phyloP scores from a whole-genome alignment of 495 filamentous ascomycete species.

The Penicillium crystallinum region DNA sequence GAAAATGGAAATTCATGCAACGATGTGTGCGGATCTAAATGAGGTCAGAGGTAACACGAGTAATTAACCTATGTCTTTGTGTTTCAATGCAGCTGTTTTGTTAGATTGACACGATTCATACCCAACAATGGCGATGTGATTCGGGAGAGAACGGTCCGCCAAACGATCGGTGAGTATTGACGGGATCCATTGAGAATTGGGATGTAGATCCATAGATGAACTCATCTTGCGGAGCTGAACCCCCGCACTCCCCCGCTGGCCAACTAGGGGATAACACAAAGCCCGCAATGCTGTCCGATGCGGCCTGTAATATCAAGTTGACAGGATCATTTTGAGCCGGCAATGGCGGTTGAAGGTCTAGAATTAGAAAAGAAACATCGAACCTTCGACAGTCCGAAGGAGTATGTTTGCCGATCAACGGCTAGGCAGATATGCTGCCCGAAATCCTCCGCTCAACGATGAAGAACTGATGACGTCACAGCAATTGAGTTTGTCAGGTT shows the following conservation, averaged over 20 bases:
- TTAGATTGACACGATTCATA: not conserved
- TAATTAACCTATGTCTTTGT: not conserved
- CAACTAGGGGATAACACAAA: not conserved
- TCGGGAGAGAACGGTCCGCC: slow-evolving; percentile 24
- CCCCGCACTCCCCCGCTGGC: not conserved
- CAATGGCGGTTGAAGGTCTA: slow-evolving; percentile 12
- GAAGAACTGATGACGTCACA: slow-evolving; percentile 19
- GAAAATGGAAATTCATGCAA: not conserved
- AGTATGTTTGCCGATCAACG: slow-evolving; percentile 13
- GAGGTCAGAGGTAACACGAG: not conserved
- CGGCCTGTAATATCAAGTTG: not conserved
- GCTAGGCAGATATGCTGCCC: not conserved
- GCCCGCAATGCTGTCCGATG: not conserved
- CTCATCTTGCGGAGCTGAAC: slow-evolving; percentile 11
- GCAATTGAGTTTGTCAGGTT: not conserved
- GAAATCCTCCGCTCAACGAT: slow-evolving; percentile 5
- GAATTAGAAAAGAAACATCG: slow-evolving; percentile 5
- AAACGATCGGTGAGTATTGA: slow-evolving; percentile 20
- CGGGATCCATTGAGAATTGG: not conserved
- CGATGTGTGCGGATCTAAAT: not conserved
- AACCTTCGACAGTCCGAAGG: not conserved
- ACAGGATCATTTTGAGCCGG: not conserved
- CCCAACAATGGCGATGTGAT: not conserved
- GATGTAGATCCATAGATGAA: slow-evolving; percentile 5
- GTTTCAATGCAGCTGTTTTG: not conserved